Evolutionary conservation across 1,284 basidiomycete species (phyloP).

Genomic region (Tilletia caries): DNA sequence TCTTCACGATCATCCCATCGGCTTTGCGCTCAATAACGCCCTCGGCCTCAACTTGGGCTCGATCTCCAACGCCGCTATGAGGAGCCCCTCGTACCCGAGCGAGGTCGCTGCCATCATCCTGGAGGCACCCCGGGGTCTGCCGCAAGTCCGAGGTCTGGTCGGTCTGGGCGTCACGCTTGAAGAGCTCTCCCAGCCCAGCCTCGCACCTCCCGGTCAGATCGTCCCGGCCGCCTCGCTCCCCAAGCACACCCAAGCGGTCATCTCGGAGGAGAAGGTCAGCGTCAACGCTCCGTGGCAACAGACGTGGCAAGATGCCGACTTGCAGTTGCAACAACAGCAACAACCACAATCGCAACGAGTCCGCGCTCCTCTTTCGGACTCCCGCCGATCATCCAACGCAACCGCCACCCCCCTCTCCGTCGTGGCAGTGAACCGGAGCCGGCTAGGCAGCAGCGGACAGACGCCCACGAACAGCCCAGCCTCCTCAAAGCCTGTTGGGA

Average conservation of each 20-base stretch:
- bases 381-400: constrained; percentile 7
- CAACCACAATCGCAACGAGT: too few species aligned
- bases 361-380: constrained; percentile 5
- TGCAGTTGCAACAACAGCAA: background rate
- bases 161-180: background rate
- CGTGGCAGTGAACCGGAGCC: constrained; percentile 1
- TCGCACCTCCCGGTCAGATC: background rate
- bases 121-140: background rate
- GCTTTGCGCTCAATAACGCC: background rate
- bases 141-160: background rate
- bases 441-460: background rate
- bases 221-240: background rate
- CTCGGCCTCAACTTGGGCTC: constrained; percentile 2
- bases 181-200: background rate
- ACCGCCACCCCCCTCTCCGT: constrained; percentile 6
- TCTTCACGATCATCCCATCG: background rate
- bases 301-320: background rate
- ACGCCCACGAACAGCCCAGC: constrained; percentile 1
- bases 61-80: background rate
- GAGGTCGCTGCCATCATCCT: background rate
- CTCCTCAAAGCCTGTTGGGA: background rate
- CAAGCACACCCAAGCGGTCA: background rate
- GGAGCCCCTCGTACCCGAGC: background rate
- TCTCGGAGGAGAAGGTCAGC: background rate
- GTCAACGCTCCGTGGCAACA: constrained; percentile 1